phyloP scores from a whole-genome alignment of 2,329 filamentous ascomycete genomes.

The Seiridium unicorne region DNA sequence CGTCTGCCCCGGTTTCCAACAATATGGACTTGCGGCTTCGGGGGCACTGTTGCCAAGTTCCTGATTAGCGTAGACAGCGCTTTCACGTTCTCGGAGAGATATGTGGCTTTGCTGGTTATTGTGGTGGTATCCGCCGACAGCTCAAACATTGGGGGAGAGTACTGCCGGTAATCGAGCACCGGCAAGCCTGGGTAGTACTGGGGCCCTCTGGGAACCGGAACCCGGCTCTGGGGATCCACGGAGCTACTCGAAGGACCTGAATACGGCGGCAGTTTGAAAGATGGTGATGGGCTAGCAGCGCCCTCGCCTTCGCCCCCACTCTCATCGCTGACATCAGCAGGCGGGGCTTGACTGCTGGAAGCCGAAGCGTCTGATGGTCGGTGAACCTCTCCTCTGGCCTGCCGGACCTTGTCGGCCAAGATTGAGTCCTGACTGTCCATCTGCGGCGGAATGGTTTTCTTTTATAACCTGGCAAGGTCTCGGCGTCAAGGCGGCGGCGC shows the following conservation, averaged over 20 bases:
- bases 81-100: conserved; percentile 43
- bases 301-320: not conserved
- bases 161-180: conserved; percentile 49
- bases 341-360: not conserved
- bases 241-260: conserved; percentile 22
- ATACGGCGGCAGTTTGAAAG: conserved; percentile 22
- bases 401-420: conserved; percentile 3
- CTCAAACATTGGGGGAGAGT: conserved; percentile 50
- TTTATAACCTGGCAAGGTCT: too few species aligned
- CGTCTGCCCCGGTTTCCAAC: conserved; percentile 41
- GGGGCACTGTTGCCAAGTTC: conserved; percentile 48
- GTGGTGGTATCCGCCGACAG: conserved; percentile 47
- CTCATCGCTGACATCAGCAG: not conserved
- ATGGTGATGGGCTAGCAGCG: not conserved
- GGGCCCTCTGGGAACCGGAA: conserved; percentile 18
- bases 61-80: conserved; percentile 47
- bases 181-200: conserved; percentile 47
- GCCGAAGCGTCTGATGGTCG: conserved; percentile 2
- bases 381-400: not conserved
- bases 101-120: conserved; percentile 45
- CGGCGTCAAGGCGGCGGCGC: too few species aligned
- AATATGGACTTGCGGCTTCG: conserved; percentile 53
- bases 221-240: conserved; percentile 12
- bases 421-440: conserved; percentile 5
- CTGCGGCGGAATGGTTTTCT: not conserved